A percentile compares a stretch with the other conserved stretches of the same genome.
phyloP scores from a whole-genome alignment of 495 filamentous ascomycete species.

The Tuber magnatum region DNA sequence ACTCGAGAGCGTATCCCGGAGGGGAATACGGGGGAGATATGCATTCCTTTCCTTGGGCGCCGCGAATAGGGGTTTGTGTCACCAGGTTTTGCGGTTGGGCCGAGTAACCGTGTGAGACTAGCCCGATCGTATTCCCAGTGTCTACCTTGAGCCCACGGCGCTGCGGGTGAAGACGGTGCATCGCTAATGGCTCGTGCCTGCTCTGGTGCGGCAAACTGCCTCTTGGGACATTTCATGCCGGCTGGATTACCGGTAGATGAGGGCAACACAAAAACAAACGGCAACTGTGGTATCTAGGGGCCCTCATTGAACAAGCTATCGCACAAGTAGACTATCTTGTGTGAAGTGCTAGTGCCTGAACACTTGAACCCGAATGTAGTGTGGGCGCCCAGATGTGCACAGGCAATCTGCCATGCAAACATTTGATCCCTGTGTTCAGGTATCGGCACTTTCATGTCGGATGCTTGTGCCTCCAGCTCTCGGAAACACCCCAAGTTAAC shows the following conservation, averaged over 20 bases:
- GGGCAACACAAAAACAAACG: not conserved
- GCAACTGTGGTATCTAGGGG: not conserved
- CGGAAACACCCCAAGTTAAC: not conserved
- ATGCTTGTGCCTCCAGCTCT: not conserved
- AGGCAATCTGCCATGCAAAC: no score
- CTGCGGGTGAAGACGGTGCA: not conserved
- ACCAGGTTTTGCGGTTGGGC: not conserved
- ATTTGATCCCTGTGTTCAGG: no score
- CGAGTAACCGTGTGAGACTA: not conserved
- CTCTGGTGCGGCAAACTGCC: no score
- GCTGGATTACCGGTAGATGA: not conserved
- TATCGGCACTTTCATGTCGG: no score
- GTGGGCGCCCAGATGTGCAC: no score
- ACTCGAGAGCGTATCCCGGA: not conserved
- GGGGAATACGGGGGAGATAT: not conserved
- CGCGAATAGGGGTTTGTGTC: not conserved
- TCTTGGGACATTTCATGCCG: not conserved
- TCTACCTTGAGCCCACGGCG: not conserved
- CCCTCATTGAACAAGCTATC: not conserved
- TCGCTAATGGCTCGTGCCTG: not conserved
- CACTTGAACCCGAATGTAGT: no score
- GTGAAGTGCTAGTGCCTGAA: no score
- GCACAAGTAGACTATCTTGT: no score
- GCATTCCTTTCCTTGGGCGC: not conserved
- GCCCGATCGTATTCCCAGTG: not conserved